These are phyloP conservation scores for Diddensiella caesifluorescens DNA, from an alignment of 805 yeast genomes.

Conservation along the genomic window DNA sequence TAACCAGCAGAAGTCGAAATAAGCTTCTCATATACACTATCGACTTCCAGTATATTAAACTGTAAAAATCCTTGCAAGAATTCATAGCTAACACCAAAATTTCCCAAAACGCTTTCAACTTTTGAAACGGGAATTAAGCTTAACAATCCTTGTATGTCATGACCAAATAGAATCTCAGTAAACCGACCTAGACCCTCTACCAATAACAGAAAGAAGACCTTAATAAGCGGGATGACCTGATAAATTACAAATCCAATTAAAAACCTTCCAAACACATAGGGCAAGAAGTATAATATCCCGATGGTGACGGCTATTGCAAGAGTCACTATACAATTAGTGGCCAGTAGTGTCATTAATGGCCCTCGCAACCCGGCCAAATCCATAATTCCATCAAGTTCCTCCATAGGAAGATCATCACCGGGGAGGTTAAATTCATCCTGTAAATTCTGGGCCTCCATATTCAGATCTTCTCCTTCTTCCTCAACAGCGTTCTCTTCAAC, in stretches of 20 bases:
- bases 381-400: conserved; percentile 27
- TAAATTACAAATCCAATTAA: conserved; percentile 3
- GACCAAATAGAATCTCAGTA: too few relatives aligned
- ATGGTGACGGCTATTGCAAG: conserved; percentile 17
- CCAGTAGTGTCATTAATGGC: conserved; percentile 21
- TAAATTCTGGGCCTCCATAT: too few relatives aligned
- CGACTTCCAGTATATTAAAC: background rate
- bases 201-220: too few relatives aligned
- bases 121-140: too few relatives aligned
- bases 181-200: too few relatives aligned
- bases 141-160: too few relatives aligned
- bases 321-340: conserved; percentile 19
- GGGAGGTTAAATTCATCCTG: too few relatives aligned
- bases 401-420: conserved; percentile 14
- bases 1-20: conserved; percentile 13
- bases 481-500: conserved; percentile 8
- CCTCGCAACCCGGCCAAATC: conserved; percentile 29
- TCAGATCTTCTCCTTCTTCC: conserved; percentile 20
- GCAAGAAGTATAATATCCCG: conserved; percentile 22
- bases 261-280: conserved; percentile 25
- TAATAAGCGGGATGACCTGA: background rate
- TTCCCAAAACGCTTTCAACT: too few relatives aligned
- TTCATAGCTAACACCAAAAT: too few relatives aligned
- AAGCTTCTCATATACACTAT: conserved; percentile 10
- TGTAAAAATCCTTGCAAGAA: too few relatives aligned